A percentile compares a stretch with the other conserved stretches of the same genome.
Conservation (phyloP, 1,284 basidiomycete species). For the Polyporus tsugae region DNA sequence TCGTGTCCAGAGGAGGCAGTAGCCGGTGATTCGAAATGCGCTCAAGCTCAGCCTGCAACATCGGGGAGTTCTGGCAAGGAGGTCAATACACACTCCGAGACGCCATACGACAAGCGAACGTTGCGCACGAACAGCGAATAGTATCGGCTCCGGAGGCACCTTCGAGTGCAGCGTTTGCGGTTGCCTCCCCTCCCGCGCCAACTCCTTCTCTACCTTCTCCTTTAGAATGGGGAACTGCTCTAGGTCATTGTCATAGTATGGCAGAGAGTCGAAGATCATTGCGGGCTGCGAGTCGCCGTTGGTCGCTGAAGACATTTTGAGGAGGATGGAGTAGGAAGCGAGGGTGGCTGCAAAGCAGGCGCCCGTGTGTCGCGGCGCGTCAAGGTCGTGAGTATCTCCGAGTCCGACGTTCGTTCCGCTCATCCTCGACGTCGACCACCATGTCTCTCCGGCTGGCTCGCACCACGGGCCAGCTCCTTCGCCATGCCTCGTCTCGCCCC, state of each 20-base stretch:
- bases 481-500: constrained; percentile 38
- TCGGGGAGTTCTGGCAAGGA: constrained; percentile 60
- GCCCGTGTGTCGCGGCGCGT: constrained; percentile 27
- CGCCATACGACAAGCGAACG: neutral
- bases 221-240: constrained; percentile 77
- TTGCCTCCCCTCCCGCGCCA: constrained; percentile 71
- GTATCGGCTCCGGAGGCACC: constrained; percentile 72
- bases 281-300: constrained; percentile 26
- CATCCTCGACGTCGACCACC: constrained; percentile 40
- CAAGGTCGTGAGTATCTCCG: constrained; percentile 20
- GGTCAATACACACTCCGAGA: neutral
- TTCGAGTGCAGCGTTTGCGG: constrained; percentile 66
- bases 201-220: constrained; percentile 76
- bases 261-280: constrained; percentile 81
- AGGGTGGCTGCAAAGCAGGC: constrained; percentile 18
- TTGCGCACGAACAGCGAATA: constrained; percentile 69
- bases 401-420: constrained; percentile 23
- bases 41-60: constrained; percentile 76
- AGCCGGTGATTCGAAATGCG: constrained; percentile 77
- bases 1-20: constrained; percentile 78
- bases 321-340: constrained; percentile 26
- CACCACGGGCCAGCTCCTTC: constrained; percentile 50
- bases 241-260: constrained; percentile 95
- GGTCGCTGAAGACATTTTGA: constrained; percentile 29
- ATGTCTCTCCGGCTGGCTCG: constrained; percentile 64